These are phyloP conservation scores for Metschnikowia similis DNA, from an alignment of 805 yeast species.

Conservation along the genomic window DNA sequence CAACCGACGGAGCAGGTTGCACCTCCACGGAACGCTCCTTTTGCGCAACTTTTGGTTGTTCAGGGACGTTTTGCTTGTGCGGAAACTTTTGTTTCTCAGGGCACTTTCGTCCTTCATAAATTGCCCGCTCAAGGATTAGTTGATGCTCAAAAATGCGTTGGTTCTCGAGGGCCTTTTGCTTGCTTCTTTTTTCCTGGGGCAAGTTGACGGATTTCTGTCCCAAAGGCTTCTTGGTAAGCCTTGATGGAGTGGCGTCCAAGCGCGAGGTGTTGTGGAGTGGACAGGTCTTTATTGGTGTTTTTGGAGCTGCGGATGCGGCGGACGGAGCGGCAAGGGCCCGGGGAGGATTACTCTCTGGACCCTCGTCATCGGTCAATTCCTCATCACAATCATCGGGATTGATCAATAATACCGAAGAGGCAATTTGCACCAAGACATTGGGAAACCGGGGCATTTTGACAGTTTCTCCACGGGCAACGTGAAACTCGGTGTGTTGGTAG, in stretches of 20 bases:
- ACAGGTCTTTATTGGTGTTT: not conserved
- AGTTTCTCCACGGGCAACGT: slow-evolving; percentile 58
- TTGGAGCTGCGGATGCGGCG: not conserved
- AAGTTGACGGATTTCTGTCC: not conserved
- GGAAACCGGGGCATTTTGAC: slow-evolving; percentile 59
- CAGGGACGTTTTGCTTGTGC: slow-evolving; percentile 11
- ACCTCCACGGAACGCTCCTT: not conserved
- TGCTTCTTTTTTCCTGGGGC: not conserved
- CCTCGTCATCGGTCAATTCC: slow-evolving; percentile 44
- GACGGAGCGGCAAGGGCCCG: not conserved
- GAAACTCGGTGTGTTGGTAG: slow-evolving; percentile 46
- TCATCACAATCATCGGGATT: slow-evolving; percentile 46
- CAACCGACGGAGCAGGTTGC: not conserved
- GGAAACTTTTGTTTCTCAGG: not conserved
- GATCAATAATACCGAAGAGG: slow-evolving; percentile 56
- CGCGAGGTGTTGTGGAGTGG: not conserved
- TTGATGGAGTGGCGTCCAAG: not conserved
- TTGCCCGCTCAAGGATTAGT: no score
- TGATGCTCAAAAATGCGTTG: no score
- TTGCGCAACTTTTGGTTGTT: not conserved
- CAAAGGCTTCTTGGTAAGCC: slow-evolving; percentile 3
- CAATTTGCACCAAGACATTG: slow-evolving; percentile 64
- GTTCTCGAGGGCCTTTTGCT: no score
- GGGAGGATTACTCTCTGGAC: not conserved
- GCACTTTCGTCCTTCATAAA: no score